Base-by-base conservation (phyloP, 768 basidiomycete genomes). In the Brasilioporus rufonigricans region DNA sequence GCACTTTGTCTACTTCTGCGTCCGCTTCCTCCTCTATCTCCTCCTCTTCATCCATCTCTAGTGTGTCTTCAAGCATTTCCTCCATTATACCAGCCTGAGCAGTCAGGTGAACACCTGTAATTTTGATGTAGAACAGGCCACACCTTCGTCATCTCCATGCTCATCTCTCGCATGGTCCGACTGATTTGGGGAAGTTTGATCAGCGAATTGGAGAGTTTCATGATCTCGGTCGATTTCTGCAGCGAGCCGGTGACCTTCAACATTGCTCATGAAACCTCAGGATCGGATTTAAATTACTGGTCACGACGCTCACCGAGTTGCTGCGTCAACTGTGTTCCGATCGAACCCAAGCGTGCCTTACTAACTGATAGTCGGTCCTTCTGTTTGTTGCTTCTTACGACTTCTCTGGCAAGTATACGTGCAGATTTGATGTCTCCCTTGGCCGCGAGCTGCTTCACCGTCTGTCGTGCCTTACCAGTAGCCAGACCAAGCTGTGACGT, bases 91-190 rank as follows among this genome's bases (percentile, higher is more conserved):
- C 97, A 32, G 94, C 93, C 95, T 98, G 40, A 13, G n/a, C 5
- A 50, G 21, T 19, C 24, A 14, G 54, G 31, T 66, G 29, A 67
- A 40, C 6, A 39, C 32, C 19, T 33, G 27, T 36, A 33, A 32
- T 10, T 31, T 43, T 12, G 38, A 47, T 18, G 33, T n/a, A 44
- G n/a, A 45, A 45, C 38, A 10, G 13, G 36, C 50, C 77, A 38
- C 61, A 89, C 96, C 83, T 98, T 98, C 58, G 91, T 98, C 97
- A 98, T 98, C 73, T 99, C 97, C 88, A 95, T 93, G 63, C 89
- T 93, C 93, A 99, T 95, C 66, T 97, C 90, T 33, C 93, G 83
- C 97, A 99, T 99, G 1, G 84, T 82, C 58, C 85, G 87, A 72
- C 87, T 89, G 45, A 98, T 84, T 70, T 98, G 93, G 18, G 97